Percentiles rank a stretch among this genome's conserved stretches.
Evolutionary conservation across 441 rosid genomes (phyloP).

Genomic region (Rhodomyrtus psidioides): DNA sequence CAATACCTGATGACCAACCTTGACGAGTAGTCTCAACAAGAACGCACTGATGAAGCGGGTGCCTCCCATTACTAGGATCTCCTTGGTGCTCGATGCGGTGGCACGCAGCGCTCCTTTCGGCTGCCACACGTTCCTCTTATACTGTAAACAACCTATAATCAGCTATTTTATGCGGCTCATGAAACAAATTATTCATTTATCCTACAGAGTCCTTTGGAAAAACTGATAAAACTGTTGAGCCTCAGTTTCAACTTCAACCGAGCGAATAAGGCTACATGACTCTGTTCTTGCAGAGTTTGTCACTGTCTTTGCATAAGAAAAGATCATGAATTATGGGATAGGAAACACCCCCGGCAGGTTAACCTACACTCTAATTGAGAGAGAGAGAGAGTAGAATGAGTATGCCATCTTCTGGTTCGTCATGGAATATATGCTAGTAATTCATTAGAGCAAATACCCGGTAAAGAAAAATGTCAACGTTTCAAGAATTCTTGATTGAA

Average conservation of each 20-base stretch:
- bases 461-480: neutral
- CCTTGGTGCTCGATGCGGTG: conserved; percentile 63
- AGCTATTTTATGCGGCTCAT: neutral
- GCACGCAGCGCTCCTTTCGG: conserved; percentile 59
- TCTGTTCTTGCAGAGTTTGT: neutral
- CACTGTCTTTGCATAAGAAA: neutral
- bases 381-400: neutral
- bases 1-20: conserved; percentile 82
- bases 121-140: conserved; percentile 51
- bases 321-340: neutral
- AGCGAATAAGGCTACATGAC: neutral
- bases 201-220: neutral
- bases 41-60: conserved; percentile 78
- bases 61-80: conserved; percentile 89
- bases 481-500: neutral
- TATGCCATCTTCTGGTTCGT: neutral
- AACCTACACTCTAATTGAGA: neutral
- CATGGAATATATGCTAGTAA: neutral
- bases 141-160: conserved; percentile 33
- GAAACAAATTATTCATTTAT: neutral
- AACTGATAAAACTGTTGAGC: neutral
- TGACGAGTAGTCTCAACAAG: conserved; percentile 78
- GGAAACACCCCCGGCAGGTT: neutral
- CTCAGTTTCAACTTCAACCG: neutral
- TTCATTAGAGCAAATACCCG: neutral